phyloP scores from a whole-genome alignment of 768 basidiomycete genomes.

The Saitozyma podzolica region DNA sequence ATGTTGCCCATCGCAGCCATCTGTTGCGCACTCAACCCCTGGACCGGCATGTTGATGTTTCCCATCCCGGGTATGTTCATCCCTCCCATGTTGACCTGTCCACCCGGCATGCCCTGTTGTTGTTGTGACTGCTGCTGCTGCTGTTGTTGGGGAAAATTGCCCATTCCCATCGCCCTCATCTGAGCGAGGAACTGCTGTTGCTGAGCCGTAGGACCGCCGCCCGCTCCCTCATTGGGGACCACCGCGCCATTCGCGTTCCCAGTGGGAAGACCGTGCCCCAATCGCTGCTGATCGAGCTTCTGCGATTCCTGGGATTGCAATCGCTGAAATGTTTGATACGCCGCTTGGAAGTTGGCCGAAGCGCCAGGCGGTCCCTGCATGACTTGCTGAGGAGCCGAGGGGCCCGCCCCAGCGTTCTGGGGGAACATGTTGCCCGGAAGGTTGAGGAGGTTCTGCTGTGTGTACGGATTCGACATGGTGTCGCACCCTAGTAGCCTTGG shows the following conservation, averaged over 20 bases:
- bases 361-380: neutral
- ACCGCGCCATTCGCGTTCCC: neutral
- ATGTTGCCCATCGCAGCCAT: neutral
- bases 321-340: constrained; percentile 15
- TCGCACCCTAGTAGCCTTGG: neutral
- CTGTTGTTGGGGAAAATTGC: constrained; percentile 3
- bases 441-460: constrained; percentile 10
- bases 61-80: no score
- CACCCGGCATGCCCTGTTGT: constrained; percentile 8
- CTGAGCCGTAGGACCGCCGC: neutral
- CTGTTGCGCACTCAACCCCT: no score
- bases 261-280: constrained; percentile 5
- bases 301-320: constrained; percentile 16
- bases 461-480: neutral
- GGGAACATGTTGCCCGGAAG: constrained; percentile 24
- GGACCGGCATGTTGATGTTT: no score
- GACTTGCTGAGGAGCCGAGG: neutral
- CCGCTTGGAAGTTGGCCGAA: constrained; percentile 2
- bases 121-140: constrained; percentile 8
- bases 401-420: neutral
- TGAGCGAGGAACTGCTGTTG: constrained; percentile 13
- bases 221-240: neutral
- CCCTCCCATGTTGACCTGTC: constrained; percentile 7
- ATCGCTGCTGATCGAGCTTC: constrained; percentile 9
- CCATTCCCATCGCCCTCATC: constrained; percentile 7